Base-by-base conservation (phyloP, 345 rosid species). In the Citrus reticulata region DNA sequence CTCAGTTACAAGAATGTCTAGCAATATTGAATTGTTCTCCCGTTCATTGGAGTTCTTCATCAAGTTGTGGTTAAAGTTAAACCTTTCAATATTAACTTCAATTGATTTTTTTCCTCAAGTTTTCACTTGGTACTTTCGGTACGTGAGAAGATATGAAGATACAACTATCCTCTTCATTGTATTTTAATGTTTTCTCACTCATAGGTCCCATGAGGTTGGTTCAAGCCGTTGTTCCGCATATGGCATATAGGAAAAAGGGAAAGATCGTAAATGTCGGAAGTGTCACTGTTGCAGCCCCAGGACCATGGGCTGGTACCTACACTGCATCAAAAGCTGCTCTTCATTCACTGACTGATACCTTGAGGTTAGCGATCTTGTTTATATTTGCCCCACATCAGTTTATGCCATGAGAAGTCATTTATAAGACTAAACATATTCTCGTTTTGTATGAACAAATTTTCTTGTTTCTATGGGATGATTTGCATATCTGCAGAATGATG, bases 321-420 rank as follows among this genome's bases (percentile, higher is more conserved):
- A 82, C 90, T 68, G 92, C 96, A n/a, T 84, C 96, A 37, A 95
- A 95, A 89, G 96, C 97, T 54, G 94, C 98, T 72, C 84, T 95
- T 73, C 96, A 95, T 83, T 85, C 96, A 27, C 81, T 93, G 65
- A 90, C 97, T 7, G 97, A 95, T 78, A 86, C 96, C 61, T 65
- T 95, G 78, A 93, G 97, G 98, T 93, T 64, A 74, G 51, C 6
- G 1, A 27, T 34, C 46, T 51, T 30, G 75, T 55, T 51, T 35
- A 67, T 67, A 8, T 39, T 14, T 67, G 71, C 19, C 4, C 57
- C 57, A 4, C 17, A 67, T 16, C n/a, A 16, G 27, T 46, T 22
- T 2, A 35, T 24, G 62, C 4, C 54, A 35, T 11, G 66, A 27
- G 20, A 20, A 20, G 20, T 59, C 30, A 58, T 35, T 32, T 73